A percentile compares a stretch with the other conserved stretches of the same genome.
These are phyloP conservation scores for Botrytis galanthina DNA, from an alignment of 2,329 filamentous ascomycete species.

Conservation along the genomic window DNA sequence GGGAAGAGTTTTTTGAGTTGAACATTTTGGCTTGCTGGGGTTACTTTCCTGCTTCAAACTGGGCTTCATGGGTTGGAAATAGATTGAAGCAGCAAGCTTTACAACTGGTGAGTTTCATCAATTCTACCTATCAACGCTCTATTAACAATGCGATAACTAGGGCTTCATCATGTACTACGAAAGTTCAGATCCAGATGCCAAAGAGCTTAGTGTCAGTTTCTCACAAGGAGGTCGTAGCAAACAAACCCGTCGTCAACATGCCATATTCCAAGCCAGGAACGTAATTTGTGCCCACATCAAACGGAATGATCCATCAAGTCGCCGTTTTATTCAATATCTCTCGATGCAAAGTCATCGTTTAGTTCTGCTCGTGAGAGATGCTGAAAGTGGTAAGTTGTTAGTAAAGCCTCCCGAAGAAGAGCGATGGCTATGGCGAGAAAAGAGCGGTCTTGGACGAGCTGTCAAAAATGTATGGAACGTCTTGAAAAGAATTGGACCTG, in stretches of 20 bases:
- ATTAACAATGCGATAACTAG: constrained; percentile 8
- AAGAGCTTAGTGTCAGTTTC: constrained; percentile 37
- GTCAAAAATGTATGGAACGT: constrained; percentile 41
- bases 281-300: constrained; percentile 45
- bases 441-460: constrained; percentile 43
- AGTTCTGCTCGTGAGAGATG: constrained; percentile 44
- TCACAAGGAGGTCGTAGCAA: constrained; percentile 39
- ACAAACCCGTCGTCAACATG: constrained; percentile 39
- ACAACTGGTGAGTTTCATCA: constrained; percentile 35
- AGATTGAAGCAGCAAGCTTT: constrained; percentile 42
- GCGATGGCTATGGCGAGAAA: constrained; percentile 42
- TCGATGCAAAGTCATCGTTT: constrained; percentile 41
- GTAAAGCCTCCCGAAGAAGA: constrained; percentile 41
- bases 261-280: constrained; percentile 41
- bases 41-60: constrained; percentile 49
- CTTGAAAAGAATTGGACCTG: constrained; percentile 38
- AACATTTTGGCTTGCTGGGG: constrained; percentile 46
- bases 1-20: constrained; percentile 51
- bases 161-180: constrained; percentile 33
- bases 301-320: constrained; percentile 43
- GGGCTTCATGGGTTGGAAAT: constrained; percentile 45
- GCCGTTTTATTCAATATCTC: constrained; percentile 45
- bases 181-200: constrained; percentile 32
- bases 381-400: constrained; percentile 41
- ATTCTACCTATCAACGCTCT: not conserved